These are phyloP conservation scores for Corinectria fuckeliana DNA, from an alignment of 2,329 filamentous ascomycete species.

Conservation along the genomic window DNA sequence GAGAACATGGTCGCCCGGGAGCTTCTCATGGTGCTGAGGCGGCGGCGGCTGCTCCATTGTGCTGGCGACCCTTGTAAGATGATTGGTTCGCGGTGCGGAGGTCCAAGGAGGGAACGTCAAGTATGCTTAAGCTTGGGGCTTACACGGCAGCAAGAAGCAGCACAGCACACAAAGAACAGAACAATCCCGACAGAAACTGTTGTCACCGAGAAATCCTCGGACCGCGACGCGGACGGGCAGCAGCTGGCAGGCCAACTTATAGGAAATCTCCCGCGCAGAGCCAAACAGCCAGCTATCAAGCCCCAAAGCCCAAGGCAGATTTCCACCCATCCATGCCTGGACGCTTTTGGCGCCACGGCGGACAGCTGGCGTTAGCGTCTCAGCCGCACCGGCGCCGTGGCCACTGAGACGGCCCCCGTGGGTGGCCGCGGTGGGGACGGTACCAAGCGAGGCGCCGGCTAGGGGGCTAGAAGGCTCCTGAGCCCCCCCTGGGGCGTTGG, in stretches of 20 bases:
- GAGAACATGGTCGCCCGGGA: constrained; percentile 41
- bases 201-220: not conserved
- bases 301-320: constrained; percentile 36
- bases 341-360: constrained; percentile 11
- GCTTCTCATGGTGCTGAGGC: constrained; percentile 19
- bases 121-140: too few relatives aligned
- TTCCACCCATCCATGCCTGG: constrained; percentile 12
- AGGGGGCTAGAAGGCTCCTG: not conserved
- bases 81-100: constrained; percentile 4
- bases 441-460: constrained; percentile 1
- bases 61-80: not conserved
- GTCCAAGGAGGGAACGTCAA: not conserved
- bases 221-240: not conserved
- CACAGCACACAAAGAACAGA: not conserved
- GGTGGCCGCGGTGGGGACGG: constrained; percentile 22
- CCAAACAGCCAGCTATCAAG: not conserved
- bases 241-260: not conserved
- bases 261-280: not conserved
- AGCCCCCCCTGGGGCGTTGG: too few relatives aligned
- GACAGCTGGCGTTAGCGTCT: constrained; percentile 33
- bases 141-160: not conserved
- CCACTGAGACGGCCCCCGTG: constrained; percentile 22
- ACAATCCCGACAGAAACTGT: not conserved
- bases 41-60: constrained; percentile 27
- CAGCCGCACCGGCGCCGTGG: constrained; percentile 30